Base-by-base conservation (phyloP, 768 basidiomycete genomes). In the Crucibulum laeve region DNA sequence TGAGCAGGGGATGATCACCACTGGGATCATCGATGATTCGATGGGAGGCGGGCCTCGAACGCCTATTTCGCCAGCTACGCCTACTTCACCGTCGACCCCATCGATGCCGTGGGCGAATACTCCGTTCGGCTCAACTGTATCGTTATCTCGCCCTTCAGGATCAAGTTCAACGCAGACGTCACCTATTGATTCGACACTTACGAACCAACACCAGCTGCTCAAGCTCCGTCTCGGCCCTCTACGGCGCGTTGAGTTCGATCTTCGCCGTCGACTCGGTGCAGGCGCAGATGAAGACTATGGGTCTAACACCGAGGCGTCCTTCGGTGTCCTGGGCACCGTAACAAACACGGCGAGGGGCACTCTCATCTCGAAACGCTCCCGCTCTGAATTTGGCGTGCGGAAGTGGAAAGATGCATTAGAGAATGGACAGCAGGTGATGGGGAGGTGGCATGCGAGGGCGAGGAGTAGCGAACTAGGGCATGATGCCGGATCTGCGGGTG, bases 161-260 rank as follows among this genome's bases (percentile, higher is more conserved):
- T n/a, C n/a, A n/a, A n/a, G n/a, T n/a, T n/a, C n/a, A n/a, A n/a
- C n/a, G n/a, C n/a, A n/a, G n/a, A n/a, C n/a, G n/a, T n/a, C n/a
- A n/a, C n/a, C n/a, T n/a, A n/a, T n/a, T n/a, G n/a, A n/a, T n/a
- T n/a, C n/a, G n/a, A n/a, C n/a, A n/a, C n/a, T 66, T 18, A 53
- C 58, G 1, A 62, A 64, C 21, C 60, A 60, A 26, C 67, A 70
- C 40, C 61, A 59, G 14, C 40, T 65, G 1, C 63, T 73, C 22
- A 62, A 59, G 22, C 53, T 67, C 10, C 61, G 68, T 2, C 59
- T 74, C 1, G 64, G 65, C 0, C 71, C 70, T 4, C 61, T 72
- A 11, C 62, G 69, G 2, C 49, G 63, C 18, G 69, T 74, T 13
- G 70, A 68, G 48, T 47, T 48, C 13, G 71, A 73, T 40, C 51